Conservation (phyloP, 1,139 yeast species). For the Sugiyamaella castrensis region DNA sequence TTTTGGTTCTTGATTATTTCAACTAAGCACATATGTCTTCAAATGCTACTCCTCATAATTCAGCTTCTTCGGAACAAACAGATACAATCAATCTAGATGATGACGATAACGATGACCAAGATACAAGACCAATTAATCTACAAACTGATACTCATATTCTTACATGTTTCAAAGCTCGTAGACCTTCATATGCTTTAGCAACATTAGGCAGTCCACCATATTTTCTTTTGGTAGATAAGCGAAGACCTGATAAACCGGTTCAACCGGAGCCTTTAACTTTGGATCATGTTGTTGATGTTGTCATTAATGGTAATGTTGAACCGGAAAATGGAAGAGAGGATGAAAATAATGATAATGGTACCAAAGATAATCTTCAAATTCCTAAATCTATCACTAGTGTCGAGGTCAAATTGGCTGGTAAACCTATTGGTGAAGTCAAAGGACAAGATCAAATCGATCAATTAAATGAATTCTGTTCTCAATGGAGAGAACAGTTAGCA, state of each 20-base stretch:
- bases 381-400: not conserved
- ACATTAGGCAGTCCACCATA: slow-evolving; percentile 23
- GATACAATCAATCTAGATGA: not conserved
- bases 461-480: slow-evolving; percentile 27
- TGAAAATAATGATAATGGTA: not conserved
- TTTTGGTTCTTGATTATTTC: no score
- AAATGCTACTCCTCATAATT: no score
- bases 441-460: slow-evolving; percentile 19
- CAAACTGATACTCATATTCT: slow-evolving; percentile 28
- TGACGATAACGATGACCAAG: slow-evolving; percentile 1
- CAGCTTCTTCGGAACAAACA: no score
- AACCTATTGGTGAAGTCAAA: slow-evolving; percentile 29
- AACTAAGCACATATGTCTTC: no score
- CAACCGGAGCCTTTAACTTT: slow-evolving; percentile 17
- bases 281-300: slow-evolving; percentile 3
- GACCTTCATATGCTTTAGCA: not conserved
- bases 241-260: slow-evolving; percentile 21
- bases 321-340: slow-evolving; percentile 7
- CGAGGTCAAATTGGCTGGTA: slow-evolving; percentile 26
- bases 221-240: slow-evolving; percentile 23
- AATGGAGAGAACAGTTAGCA: slow-evolving; percentile 28
- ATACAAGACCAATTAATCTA: slow-evolving; percentile 9
- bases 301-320: not conserved
- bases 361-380: not conserved
- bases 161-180: slow-evolving; percentile 18